Evolutionary conservation across 768 basidiomycete genomes (phyloP), one percentile per base, ranked within the genome.

Genomic region (Coprinellus aureogranulatus): DNA sequence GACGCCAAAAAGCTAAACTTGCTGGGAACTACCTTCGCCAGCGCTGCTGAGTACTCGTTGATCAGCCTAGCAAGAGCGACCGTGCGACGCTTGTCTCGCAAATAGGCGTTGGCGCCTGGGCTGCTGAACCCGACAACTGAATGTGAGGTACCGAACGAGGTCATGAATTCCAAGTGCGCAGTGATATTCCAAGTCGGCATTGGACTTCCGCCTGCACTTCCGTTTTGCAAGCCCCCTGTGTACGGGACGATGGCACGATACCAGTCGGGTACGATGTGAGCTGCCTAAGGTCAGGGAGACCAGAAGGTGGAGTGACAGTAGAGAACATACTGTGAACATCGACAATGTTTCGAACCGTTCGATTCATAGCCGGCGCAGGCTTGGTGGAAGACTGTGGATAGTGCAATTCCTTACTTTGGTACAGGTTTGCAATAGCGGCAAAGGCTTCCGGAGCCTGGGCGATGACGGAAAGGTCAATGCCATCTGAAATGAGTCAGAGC

Each of bases 11-110:
- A 75, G 39, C 61, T 67, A 48, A 73, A 67, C 54, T 66, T 62
- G 0, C 57, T 57, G 10, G 72, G 71, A 30, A 68, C 54, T 16
- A 65, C 62, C 26, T 68, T 66, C 42, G 61, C 65, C 46, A 70
- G 72, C 22, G 73, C 73, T 39, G 71, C 71, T 14, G 68, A 61
- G 49, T 75, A 70, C 58, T 75, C 73, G 53, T 75, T 75, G 51
- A 75, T 66, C 16, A 75, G 57, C 46, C 73, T 70, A 3, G 73
- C 72, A 18, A 75, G 69, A 14, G 73, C 71, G 18, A 72, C 45
- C 10, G 73, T 75, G 31, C 60, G 54, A 23, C 9, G 22, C 52
- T 67, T 64, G 30, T 70, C 62, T 3, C 71, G 68, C 37, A 59
- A 60, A 54, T 53, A 73, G 20, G 72, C 71, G 59, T 72, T 71